Evolutionary conservation across 345 rosid genomes (phyloP).

Genomic region (Luvunga scandens): DNA sequence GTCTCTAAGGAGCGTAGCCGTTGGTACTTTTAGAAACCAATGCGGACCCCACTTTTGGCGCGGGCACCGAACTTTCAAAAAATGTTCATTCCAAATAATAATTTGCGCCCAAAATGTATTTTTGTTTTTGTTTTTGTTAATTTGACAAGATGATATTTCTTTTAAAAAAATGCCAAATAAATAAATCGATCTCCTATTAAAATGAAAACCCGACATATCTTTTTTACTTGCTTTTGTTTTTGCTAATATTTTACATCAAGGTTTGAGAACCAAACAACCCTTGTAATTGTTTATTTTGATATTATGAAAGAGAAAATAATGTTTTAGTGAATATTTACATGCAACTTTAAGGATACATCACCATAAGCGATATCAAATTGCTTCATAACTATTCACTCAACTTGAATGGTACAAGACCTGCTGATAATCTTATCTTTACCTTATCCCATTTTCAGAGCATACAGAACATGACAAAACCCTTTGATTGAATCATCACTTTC

Average conservation of each 20-base stretch:
- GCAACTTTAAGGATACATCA: background rate
- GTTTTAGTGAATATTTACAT: background rate
- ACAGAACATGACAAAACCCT: conserved; percentile 53
- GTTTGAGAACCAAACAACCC: background rate
- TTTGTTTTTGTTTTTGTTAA: no score
- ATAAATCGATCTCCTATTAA: no score
- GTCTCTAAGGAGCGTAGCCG: conserved; percentile 7
- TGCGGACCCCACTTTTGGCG: background rate
- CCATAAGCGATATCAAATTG: background rate
- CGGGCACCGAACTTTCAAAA: conserved; percentile 5
- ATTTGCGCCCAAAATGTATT: no score
- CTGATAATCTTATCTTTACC: background rate
- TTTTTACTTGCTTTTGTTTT: no score
- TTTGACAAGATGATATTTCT: no score
- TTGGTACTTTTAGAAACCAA: background rate
- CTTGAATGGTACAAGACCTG: background rate
- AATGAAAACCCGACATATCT: no score
- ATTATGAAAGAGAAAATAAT: background rate
- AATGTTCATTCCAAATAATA: no score
- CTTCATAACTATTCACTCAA: background rate
- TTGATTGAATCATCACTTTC: conserved; percentile 18
- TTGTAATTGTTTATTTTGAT: background rate
- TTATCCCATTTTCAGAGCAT: conserved; percentile 53
- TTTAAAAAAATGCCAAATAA: no score
- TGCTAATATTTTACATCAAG: no score